Base-by-base conservation (phyloP, 768 basidiomycete genomes). In the Coprinopsis sp. region DNA sequence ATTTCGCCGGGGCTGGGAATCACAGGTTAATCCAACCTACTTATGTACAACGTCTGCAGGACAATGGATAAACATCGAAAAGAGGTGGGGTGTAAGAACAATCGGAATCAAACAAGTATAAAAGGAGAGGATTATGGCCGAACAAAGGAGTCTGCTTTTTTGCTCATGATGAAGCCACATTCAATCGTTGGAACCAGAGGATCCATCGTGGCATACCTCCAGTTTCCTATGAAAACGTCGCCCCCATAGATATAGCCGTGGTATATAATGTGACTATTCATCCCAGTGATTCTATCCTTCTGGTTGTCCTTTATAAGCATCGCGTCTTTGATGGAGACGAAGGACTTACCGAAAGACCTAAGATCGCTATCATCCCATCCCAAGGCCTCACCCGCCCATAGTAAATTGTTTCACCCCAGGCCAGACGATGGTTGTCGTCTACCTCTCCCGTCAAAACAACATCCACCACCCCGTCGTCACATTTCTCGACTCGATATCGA, bases 211-310 rank as follows among this genome's bases (percentile, higher is more conserved):
- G 72, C 74, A 54, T 68, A 66, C 37, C 87, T 71, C 87, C 87
- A 88, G 47, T 79, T 81, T 4, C 87, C 87, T 12, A 85, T 82
- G 50, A 88, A 76, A 47, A 75, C 84, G 47, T 74, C 64, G 7
- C 75, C 77, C 0, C 78, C 84, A 5, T 82, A 73, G 37, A 90
- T 51, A 58, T 87, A 89, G 4, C 87, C 87, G 25, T 79, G 84
- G 53, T 88, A 81, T 31, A 88, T 70, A 56, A 67, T 31, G 12
- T 19, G 29, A 16, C 13, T 37, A 28, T 43, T 41, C 25, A 30
- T 27, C 14, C 37, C 37, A 13, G 11, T 49, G 16, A 28, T 36
- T 11, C 23, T 8, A 22, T 48, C 37, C 27, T 18, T 8, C 28
- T 47, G 33, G 10, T 37, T n/a, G n/a, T n/a, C n/a, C n/a, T n/a